phyloP scores from a whole-genome alignment of 257 asterid species.

The Handroanthus guayacan region DNA sequence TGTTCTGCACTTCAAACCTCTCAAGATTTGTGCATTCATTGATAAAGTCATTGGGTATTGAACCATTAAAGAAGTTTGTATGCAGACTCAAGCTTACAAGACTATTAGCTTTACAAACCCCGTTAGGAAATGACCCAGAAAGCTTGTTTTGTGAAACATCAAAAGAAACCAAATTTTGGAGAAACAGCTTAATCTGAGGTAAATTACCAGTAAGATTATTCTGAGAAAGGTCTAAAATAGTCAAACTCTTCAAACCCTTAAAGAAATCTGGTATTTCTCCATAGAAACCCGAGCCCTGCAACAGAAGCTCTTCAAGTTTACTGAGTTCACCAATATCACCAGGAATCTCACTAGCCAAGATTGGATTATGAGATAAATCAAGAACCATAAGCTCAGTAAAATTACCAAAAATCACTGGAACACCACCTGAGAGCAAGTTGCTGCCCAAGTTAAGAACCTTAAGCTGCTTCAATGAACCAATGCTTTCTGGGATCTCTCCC shows the following conservation, averaged over 20 bases:
- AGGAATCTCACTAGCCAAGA: conserved; percentile 77
- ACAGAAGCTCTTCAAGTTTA: conserved; percentile 64
- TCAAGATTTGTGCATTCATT: conserved; percentile 66
- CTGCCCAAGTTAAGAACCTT: conserved; percentile 67
- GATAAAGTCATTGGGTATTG: conserved; percentile 56
- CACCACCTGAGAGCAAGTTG: conserved; percentile 76
- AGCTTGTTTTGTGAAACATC: conserved; percentile 84
- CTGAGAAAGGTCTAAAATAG: conserved; percentile 65
- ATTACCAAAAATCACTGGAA: conserved; percentile 67
- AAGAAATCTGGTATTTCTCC: conserved; percentile 67
- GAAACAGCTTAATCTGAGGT: conserved; percentile 52
- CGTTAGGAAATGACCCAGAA: conserved; percentile 69
- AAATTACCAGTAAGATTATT: conserved; percentile 72
- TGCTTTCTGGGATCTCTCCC: conserved; percentile 74
- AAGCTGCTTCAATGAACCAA: conserved; percentile 64
- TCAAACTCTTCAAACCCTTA: conserved; percentile 60
- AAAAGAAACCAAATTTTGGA: conserved; percentile 72
- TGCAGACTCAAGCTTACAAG: conserved; percentile 64
- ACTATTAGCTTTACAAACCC: conserved; percentile 64
- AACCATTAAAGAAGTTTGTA: conserved; percentile 68
- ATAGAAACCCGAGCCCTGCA: conserved; percentile 75
- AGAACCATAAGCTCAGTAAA: conserved; percentile 68
- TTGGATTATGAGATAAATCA: conserved; percentile 81
- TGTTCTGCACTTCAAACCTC: conserved; percentile 86
- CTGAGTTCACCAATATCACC: conserved; percentile 52